phyloP scores from a whole-genome alignment of 2,329 filamentous ascomycete genomes.

The Septoria petroselini region DNA sequence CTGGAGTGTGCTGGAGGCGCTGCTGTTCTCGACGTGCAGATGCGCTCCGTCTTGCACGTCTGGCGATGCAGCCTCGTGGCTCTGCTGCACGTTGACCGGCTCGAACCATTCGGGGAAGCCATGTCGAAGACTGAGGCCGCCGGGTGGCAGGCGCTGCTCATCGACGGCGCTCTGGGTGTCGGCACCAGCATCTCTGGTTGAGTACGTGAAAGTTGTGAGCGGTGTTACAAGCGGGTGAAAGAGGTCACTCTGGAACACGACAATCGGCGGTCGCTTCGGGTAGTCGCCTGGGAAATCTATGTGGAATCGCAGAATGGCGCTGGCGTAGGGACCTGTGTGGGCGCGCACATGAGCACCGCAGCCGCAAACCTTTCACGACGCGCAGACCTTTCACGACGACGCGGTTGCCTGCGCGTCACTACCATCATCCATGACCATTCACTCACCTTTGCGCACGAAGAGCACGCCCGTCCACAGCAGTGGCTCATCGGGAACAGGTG shows the following conservation, averaged over 20 bases:
- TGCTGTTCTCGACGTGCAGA: constrained; percentile 3
- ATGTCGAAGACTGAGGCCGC: constrained; percentile 84
- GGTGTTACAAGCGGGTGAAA: constrained; percentile 94
- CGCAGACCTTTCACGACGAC: no score
- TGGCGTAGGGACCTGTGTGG: constrained; percentile 81
- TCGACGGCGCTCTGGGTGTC: constrained; percentile 81
- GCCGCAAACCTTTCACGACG: no score
- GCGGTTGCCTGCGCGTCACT: no score
- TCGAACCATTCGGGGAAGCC: constrained; percentile 85
- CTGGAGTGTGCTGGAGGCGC: constrained; percentile 9
- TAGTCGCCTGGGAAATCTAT: constrained; percentile 82
- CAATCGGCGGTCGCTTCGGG: constrained; percentile 72
- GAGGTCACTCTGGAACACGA: constrained; percentile 87
- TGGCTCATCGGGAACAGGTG: constrained; percentile 74
- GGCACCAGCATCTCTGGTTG: constrained; percentile 69
- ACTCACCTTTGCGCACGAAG: constrained; percentile 81
- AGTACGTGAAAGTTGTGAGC: constrained; percentile 90
- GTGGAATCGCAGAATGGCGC: constrained; percentile 83
- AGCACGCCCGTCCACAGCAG: constrained; percentile 86
- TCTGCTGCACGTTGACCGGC: constrained; percentile 6
- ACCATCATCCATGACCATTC: no score
- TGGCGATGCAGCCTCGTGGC: constrained; percentile 2
- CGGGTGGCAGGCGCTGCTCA: constrained; percentile 77
- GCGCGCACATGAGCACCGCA: constrained; percentile 13
- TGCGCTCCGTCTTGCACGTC: constrained; percentile 10